phyloP scores from a whole-genome alignment of 1,139 yeast species.

The Debaryomyces sp. region DNA sequence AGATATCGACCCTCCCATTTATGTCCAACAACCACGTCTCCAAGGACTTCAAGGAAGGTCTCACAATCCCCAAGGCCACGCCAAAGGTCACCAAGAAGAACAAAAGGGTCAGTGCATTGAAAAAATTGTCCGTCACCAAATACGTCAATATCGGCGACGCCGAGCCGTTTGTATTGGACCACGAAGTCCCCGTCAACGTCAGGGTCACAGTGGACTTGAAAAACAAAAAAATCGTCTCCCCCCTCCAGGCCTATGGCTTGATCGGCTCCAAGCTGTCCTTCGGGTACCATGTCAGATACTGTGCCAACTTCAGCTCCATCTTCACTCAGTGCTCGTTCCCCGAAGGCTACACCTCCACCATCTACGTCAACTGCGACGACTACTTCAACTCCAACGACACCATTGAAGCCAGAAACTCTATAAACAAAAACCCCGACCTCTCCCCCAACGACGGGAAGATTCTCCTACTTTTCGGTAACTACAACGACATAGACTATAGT shows the following conservation, averaged over 20 bases:
- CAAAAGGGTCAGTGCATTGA: constrained; percentile 46
- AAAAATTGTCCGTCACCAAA: constrained; percentile 62
- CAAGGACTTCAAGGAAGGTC: constrained; percentile 60
- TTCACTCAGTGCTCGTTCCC: constrained; percentile 71
- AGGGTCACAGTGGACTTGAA: constrained; percentile 79
- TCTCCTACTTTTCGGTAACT: constrained; percentile 64
- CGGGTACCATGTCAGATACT: constrained; percentile 78
- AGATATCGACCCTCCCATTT: constrained; percentile 72
- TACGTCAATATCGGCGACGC: constrained; percentile 74
- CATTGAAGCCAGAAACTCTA: constrained; percentile 4
- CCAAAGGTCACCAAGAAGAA: constrained; percentile 43
- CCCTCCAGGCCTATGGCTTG: constrained; percentile 68
- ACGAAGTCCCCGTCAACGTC: constrained; percentile 73
- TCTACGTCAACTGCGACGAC: constrained; percentile 70
- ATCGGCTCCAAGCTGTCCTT: constrained; percentile 62
- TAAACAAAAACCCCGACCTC: constrained; percentile 12
- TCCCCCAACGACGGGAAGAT: constrained; percentile 31
- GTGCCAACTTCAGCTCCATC: constrained; percentile 58
- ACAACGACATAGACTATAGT: constrained; percentile 55
- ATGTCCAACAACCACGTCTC: constrained; percentile 52
- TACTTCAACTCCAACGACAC: constrained; percentile 34
- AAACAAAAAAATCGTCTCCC: constrained; percentile 66
- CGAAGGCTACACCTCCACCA: constrained; percentile 71
- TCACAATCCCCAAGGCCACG: constrained; percentile 61
- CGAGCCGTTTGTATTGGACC: constrained; percentile 56